Conservation (phyloP, 441 rosid genomes). For the Erodium trifolium region DNA sequence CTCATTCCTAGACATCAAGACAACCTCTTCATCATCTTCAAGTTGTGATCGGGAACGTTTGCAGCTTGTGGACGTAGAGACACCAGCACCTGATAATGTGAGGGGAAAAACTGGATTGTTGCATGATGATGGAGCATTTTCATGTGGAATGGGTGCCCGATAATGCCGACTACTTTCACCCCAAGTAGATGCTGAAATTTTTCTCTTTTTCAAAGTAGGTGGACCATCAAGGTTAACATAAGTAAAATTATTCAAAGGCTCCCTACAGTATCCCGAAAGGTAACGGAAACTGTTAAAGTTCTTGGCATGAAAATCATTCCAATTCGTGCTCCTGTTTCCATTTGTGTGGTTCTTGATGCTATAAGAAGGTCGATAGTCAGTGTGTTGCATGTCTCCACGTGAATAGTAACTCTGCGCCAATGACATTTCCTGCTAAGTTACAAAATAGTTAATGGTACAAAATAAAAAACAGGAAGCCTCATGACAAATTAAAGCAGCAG, state of each 20-base stretch:
- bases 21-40: conserved; percentile 50
- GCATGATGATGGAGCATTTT: conserved; percentile 21
- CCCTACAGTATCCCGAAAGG: conserved; percentile 25
- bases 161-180: conserved; percentile 30
- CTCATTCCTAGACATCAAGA: conserved; percentile 60
- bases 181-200: conserved; percentile 39
- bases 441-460: not conserved
- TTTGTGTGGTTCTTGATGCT: conserved; percentile 24
- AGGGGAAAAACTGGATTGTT: conserved; percentile 25
- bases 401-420: conserved; percentile 32
- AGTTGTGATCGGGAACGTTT: conserved; percentile 50
- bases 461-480: not conserved
- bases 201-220: conserved; percentile 49
- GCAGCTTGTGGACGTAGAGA: conserved; percentile 32
- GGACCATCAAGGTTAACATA: conserved; percentile 29
- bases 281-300: conserved; percentile 24
- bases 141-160: conserved; percentile 22
- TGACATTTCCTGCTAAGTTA: conserved; percentile 37
- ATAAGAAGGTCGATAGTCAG: conserved; percentile 26
- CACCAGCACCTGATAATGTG: conserved; percentile 32
- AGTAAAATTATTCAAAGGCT: conserved; percentile 19
- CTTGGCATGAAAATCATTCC: conserved; percentile 21
- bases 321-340: conserved; percentile 22
- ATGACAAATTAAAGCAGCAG: no score
- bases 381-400: conserved; percentile 35